A percentile compares a stretch with the other conserved stretches of the same genome.
These are phyloP conservation scores for Schizochytrium sp. DNA, from an alignment of 108 stramenopile species.

Conservation along the genomic window DNA sequence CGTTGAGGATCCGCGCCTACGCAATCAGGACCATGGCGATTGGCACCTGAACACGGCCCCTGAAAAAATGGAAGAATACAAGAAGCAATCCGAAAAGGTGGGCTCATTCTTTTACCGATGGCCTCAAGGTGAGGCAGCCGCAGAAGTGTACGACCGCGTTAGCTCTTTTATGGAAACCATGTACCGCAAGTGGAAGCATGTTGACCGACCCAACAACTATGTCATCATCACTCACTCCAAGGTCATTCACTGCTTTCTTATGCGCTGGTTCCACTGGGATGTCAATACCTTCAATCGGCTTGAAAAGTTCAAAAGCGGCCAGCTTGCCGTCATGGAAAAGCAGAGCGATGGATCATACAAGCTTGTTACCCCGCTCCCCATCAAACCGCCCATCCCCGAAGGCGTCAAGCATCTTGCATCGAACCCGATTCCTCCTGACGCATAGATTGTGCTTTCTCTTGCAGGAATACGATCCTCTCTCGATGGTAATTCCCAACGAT, in stretches of 20 bases:
- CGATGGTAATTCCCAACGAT: no score
- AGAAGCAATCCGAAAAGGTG: slow-evolving; percentile 63
- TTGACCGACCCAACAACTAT: slow-evolving; percentile 42
- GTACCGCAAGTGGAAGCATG: slow-evolving; percentile 71
- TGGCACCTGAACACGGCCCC: slow-evolving; percentile 34
- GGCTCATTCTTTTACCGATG: slow-evolving; percentile 78
- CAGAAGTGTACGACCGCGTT: slow-evolving; percentile 79
- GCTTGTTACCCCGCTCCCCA: not conserved
- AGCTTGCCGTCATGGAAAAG: slow-evolving; percentile 63
- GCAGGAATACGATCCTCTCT: no score
- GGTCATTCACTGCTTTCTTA: slow-evolving; percentile 69
- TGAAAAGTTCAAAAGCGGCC: slow-evolving; percentile 78
- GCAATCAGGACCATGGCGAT: slow-evolving; percentile 80
- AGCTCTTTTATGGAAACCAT: slow-evolving; percentile 74
- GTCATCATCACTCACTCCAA: slow-evolving; percentile 80
- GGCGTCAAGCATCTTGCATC: slow-evolving; percentile 8
- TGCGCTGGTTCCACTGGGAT: slow-evolving; percentile 76
- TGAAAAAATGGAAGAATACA: slow-evolving; percentile 51
- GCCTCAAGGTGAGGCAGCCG: slow-evolving; percentile 76
- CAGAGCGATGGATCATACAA: not conserved
- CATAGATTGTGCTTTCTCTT: not conserved
- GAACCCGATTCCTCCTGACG: not conserved
- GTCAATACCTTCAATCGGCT: slow-evolving; percentile 72
- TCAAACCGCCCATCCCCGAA: not conserved
- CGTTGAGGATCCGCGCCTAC: slow-evolving; percentile 67